These are phyloP conservation scores for Populus hybrid DNA, from an alignment of 441 rosid genomes.

Conservation along the genomic window DNA sequence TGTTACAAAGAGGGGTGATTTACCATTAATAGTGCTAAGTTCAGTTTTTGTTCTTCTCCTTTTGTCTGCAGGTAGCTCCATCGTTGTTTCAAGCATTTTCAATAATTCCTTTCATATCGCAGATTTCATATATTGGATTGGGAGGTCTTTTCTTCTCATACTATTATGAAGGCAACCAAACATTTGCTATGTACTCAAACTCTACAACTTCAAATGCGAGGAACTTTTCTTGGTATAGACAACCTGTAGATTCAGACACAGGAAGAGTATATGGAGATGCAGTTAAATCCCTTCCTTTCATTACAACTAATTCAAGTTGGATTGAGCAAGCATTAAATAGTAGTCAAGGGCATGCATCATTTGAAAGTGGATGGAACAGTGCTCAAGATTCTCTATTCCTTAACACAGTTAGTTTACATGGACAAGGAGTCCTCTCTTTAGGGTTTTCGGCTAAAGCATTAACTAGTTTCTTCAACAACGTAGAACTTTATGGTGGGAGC, in stretches of 20 bases:
- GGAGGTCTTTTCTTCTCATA: slow-evolving; percentile 57
- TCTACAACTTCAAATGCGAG: slow-evolving; percentile 19
- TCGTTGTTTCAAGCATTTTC: slow-evolving; percentile 45
- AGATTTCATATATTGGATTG: slow-evolving; percentile 50
- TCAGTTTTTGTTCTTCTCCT: background rate
- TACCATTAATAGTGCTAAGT: background rate
- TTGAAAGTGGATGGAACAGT: slow-evolving; percentile 36
- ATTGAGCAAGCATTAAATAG: slow-evolving; percentile 35
- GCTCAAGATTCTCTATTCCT: slow-evolving; percentile 34
- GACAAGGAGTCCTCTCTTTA: slow-evolving; percentile 41
- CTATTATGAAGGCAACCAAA: slow-evolving; percentile 29
- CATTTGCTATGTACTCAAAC: slow-evolving; percentile 38
- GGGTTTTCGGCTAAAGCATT: slow-evolving; percentile 48
- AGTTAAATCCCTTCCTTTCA: slow-evolving; percentile 11
- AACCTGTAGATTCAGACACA: slow-evolving; percentile 38
- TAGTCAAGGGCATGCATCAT: slow-evolving; percentile 34
- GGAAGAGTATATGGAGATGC: slow-evolving; percentile 48
- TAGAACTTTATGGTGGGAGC: slow-evolving; percentile 43
- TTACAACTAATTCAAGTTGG: slow-evolving; percentile 33
- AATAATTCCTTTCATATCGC: slow-evolving; percentile 48
- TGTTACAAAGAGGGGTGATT: background rate
- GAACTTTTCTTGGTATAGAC: slow-evolving; percentile 46
- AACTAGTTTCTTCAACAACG: slow-evolving; percentile 20
- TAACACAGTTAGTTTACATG: slow-evolving; percentile 29
- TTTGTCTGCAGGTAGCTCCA: slow-evolving; percentile 49